Evolutionary conservation across 768 basidiomycete species (phyloP).

Genomic region (Mycena pura): DNA sequence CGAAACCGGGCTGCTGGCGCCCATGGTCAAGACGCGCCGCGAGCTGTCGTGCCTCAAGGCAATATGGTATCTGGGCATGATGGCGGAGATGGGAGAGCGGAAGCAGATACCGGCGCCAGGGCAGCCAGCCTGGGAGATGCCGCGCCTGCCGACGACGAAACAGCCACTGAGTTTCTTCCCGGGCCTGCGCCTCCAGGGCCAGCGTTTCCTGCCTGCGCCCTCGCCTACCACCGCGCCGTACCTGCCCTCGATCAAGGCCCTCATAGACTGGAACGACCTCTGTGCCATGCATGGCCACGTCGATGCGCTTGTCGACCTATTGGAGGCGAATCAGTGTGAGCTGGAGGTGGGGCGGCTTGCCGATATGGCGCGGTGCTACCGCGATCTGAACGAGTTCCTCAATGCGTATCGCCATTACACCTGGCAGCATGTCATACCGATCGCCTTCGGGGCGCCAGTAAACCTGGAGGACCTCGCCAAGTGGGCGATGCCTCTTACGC

Average conservation of each 20-base stretch:
- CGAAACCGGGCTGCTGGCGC: conserved; percentile 24
- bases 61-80: conserved; percentile 25
- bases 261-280: conserved; percentile 23
- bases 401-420: conserved; percentile 7
- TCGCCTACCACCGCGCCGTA: conserved; percentile 3
- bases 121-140: too few species aligned
- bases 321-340: background rate
- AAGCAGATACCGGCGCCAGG: too few species aligned
- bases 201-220: conserved; percentile 7
- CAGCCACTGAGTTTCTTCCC: conserved; percentile 21
- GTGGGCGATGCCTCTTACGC: background rate
- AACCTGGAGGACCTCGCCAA: conserved; percentile 7
- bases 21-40: conserved; percentile 7
- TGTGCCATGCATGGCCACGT: conserved; percentile 23
- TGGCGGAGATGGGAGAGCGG: too few species aligned
- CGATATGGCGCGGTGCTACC: background rate
- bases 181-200: conserved; percentile 3
- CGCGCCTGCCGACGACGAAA: background rate
- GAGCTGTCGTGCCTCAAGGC: conserved; percentile 23
- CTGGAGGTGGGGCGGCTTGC: background rate
- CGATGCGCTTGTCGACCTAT: background rate
- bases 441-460: background rate
- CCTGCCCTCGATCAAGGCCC: conserved; percentile 21
- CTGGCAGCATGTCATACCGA: conserved; percentile 19
- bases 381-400: conserved; percentile 9